Evolutionary conservation across 352 stramenopile genomes (phyloP).

Genomic region (Elongisporangium senticosum): DNA sequence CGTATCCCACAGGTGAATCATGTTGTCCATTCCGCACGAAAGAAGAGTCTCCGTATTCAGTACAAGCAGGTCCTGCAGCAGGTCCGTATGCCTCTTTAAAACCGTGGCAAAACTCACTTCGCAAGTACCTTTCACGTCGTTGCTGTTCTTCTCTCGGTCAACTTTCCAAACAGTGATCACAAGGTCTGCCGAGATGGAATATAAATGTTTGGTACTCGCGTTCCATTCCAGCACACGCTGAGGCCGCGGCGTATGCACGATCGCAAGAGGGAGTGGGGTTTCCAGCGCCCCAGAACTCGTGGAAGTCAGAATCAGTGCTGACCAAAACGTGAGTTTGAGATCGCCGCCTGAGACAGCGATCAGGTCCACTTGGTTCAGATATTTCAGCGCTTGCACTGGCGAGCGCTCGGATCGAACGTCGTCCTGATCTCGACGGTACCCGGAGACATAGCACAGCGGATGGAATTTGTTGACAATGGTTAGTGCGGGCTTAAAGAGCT

Average conservation of each 20-base stretch:
- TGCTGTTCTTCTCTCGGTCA: constrained; percentile 21
- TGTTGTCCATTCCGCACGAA: constrained; percentile 71
- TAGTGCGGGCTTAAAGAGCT: constrained; percentile 33
- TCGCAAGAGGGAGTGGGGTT: constrained; percentile 49
- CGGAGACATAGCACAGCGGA: constrained; percentile 55
- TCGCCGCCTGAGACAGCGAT: constrained; percentile 67
- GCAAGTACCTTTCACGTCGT: constrained; percentile 34
- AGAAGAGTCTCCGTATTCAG: constrained; percentile 66
- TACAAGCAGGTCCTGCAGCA: constrained; percentile 67
- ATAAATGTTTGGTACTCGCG: constrained; percentile 38
- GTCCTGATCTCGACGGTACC: constrained; percentile 74
- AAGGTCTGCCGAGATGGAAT: constrained; percentile 68
- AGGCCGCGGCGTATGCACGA: constrained; percentile 59
- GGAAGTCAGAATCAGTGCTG: constrained; percentile 50
- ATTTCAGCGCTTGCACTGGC: constrained; percentile 69
- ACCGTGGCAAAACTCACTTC: constrained; percentile 46
- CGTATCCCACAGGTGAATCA: constrained; percentile 73
- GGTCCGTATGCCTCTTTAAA: constrained; percentile 62
- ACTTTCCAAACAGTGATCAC: constrained; percentile 65
- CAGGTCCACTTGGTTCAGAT: constrained; percentile 49
- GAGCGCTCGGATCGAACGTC: constrained; percentile 69
- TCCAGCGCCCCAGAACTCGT: constrained; percentile 57
- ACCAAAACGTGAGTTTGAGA: constrained; percentile 78
- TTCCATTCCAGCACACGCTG: constrained; percentile 75
- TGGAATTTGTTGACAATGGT: constrained; percentile 67